Evolutionary conservation across 2,329 filamentous ascomycete genomes (phyloP), one percentile per base, ranked within the genome.

Genomic region (Malbranchea cinnamomea): DNA sequence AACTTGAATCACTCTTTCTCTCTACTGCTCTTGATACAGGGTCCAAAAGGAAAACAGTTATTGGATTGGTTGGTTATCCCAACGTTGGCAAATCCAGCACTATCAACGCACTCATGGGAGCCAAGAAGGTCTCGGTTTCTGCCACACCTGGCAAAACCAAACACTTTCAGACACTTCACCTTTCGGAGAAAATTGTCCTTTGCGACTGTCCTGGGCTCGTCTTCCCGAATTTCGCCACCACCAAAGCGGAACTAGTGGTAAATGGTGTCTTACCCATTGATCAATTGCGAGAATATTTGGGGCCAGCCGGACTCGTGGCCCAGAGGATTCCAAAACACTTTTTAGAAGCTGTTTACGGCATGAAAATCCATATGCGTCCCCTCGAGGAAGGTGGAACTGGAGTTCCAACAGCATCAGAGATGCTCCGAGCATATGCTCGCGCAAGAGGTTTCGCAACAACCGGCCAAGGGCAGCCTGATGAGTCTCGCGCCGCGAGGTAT

Each of bases 71-170:
- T 21, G 89, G 89, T 35, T 98, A 98, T 57, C 89, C 89, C 48
- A 98, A 98, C 60, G 89, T 98, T 39, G 89, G 89, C 59, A 98
- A 98, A 61, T 98, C 91, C 1, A 94, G 85, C 28, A 98, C 89
- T 10, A 98, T 98, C 67, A 98, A 98, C 61, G 87, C 89, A 23
- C 70, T 98, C n/a, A 85, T 95, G 35, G 91, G 91, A 29, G 77
- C 89, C 32, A 98, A 95, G 63, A 98, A 95, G 60, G 89, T 98
- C 4, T 95, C 87, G 0, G 91, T 98, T 22, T 98, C 89, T 10
- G 78, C 87, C 9, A 98, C 89, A 1, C 89, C 89, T 3, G 89
- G 89, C 52, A 98, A 98, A 62, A 98, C 89, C 9, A 98, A 98
- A 63, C 89, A 98, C 49, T 98, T 98, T 62, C 89, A 98, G 56